Conservation (phyloP, 768 basidiomycete genomes). For the Podaxis pistillaris region DNA sequence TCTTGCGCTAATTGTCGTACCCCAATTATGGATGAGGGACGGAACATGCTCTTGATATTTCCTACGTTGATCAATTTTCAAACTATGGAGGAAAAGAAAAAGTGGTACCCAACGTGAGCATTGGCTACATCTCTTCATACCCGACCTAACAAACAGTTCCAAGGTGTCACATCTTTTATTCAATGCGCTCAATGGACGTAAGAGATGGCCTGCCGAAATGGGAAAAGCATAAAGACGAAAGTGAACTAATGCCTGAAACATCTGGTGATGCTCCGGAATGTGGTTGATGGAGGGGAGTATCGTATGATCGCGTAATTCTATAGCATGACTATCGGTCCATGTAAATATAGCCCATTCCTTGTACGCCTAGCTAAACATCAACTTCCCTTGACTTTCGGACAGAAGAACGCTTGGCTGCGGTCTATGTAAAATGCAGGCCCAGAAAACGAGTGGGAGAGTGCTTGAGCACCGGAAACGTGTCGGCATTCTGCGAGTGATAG, state of each 20-base stretch:
- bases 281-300: neutral
- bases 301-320: no score
- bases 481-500: no score
- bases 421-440: no score
- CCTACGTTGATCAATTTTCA: constrained; percentile 14
- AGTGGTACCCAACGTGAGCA: constrained; percentile 15
- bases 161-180: constrained; percentile 17
- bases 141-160: neutral
- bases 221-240: constrained; percentile 10
- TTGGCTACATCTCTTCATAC: neutral
- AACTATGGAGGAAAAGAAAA: neutral
- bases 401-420: no score
- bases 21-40: constrained; percentile 17
- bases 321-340: no score
- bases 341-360: no score
- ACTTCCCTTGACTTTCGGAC: no score
- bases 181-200: constrained; percentile 12
- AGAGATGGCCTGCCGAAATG: constrained; percentile 15
- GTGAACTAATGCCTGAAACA: neutral
- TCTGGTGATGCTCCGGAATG: neutral
- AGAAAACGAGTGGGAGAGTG: no score
- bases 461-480: no score
- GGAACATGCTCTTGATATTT: constrained; percentile 16
- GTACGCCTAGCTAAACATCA: no score
- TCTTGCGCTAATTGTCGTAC: constrained; percentile 15